Evolutionary conservation across 2,329 filamentous ascomycete species (phyloP).

Genomic region (Pseudofabraea citricarpa): DNA sequence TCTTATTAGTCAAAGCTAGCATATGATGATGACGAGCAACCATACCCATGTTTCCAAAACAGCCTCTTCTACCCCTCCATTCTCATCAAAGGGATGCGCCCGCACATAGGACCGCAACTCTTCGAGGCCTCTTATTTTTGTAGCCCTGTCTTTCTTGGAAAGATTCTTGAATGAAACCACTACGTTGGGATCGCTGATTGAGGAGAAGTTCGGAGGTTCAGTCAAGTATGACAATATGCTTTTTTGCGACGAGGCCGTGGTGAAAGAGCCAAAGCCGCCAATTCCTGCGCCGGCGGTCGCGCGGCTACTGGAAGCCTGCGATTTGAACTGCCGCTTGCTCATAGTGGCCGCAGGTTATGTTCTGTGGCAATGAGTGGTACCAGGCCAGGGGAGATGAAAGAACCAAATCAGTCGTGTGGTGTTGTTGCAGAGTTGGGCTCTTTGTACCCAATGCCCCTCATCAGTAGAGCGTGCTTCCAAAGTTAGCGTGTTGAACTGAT

Average conservation of each 20-base stretch:
- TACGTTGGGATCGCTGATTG: slow-evolving; percentile 73
- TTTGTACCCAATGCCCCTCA: no score
- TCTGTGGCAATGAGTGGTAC: no score
- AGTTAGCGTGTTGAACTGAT: no score
- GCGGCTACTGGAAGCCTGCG: slow-evolving; percentile 28
- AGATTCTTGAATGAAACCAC: slow-evolving; percentile 91
- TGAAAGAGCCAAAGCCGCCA: slow-evolving; percentile 24
- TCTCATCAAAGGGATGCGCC: slow-evolving; percentile 44
- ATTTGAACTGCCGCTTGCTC: slow-evolving; percentile 26
- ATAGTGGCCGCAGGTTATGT: slow-evolving; percentile 14
- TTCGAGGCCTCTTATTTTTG: slow-evolving; percentile 85
- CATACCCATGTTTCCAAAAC: slow-evolving; percentile 86
- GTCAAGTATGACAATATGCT: slow-evolving; percentile 76
- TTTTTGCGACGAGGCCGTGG: no score
- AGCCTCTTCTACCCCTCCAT: slow-evolving; percentile 68
- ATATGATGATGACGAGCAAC: slow-evolving; percentile 24
- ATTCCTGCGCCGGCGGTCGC: slow-evolving; percentile 26
- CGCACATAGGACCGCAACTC: slow-evolving; percentile 67
- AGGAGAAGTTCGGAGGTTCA: slow-evolving; percentile 74
- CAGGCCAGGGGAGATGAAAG: no score
- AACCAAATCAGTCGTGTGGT: no score
- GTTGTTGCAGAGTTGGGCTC: no score
- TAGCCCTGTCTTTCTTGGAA: slow-evolving; percentile 87
- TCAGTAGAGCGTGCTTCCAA: no score
- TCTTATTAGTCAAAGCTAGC: slow-evolving; percentile 34